Base-by-base conservation (phyloP, 176 grass and related monocot species). In the Triticum monococcum region DNA sequence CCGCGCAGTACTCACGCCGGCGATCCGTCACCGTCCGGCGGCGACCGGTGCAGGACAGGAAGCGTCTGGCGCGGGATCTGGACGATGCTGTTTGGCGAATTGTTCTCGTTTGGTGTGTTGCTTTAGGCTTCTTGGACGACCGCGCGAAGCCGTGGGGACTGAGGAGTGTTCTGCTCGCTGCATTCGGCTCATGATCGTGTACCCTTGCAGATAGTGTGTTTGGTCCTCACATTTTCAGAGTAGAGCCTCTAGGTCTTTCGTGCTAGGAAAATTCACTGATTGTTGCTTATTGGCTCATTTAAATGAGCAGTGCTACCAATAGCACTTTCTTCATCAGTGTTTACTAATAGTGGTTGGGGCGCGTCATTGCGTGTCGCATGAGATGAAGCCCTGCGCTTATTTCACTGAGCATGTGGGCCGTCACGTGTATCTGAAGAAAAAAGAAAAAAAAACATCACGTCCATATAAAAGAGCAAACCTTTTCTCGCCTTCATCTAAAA, bases 21-120 rank as follows among this genome's bases (percentile, higher is more conserved):
- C 5, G 68, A 40, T 23, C 64, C 80, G 54, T 83, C 89, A 5
- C 64, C 80, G 50, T 82, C 89, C 3, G 45, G 75, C 8, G 14
- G 35, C 20, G 28, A 26, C 22, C 20, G 70, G 81, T 36, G 68
- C 75, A 61, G 75, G 66, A 24, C 41, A 46, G 2, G 66, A 54
- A 4, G 24, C 80, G 45, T 17, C 89, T 63, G 75, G 57, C 7
- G 24, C 0, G 57, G 43, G 45, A 17, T 75, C 67, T 35, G 35
- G 10, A 26, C 36, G 45, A 36, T 36, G 75, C 18, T 78, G 5
- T 43, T 79, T 7, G 56, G 28, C 64, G 65, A 45, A 41, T 32
- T 65, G 33, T 3, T 66, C 20, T 40, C 57, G 0, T 28, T 90
- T 25, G 8, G 20, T 4, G 33, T n/a, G 68, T 4, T 83, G 5